These are phyloP conservation scores for Trametes versicolor DNA, from an alignment of 1,284 basidiomycete species.

Conservation along the genomic window DNA sequence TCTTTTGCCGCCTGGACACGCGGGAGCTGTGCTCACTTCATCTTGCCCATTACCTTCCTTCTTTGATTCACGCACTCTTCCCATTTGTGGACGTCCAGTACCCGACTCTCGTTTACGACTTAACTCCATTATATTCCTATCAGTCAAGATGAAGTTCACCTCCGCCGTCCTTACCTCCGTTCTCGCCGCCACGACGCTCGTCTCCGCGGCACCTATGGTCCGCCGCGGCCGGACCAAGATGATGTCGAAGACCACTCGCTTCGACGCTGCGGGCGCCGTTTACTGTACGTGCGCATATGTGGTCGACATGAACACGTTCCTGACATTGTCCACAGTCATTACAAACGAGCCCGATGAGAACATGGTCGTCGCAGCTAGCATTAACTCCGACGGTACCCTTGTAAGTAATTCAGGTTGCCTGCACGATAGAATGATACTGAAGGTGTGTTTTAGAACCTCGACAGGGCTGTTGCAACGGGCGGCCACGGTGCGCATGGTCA, in stretches of 20 bases:
- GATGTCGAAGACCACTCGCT: slow-evolving; percentile 22
- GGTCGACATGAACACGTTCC: neutral
- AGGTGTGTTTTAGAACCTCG: slow-evolving; percentile 25
- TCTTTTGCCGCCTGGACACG: slow-evolving; percentile 30
- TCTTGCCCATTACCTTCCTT: slow-evolving; percentile 23
- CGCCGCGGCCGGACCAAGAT: slow-evolving; percentile 26
- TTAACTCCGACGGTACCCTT: slow-evolving; percentile 35
- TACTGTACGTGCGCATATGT: slow-evolving; percentile 23
- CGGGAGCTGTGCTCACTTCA: slow-evolving; percentile 36
- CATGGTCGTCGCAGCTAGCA: slow-evolving; percentile 34
- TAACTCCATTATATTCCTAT: slow-evolving; percentile 1
- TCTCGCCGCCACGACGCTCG: slow-evolving; percentile 21
- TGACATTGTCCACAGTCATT: slow-evolving; percentile 28
- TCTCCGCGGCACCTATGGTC: slow-evolving; percentile 24
- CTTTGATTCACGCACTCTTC: neutral
- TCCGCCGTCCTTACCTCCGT: slow-evolving; percentile 24
- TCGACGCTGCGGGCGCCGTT: slow-evolving; percentile 29
- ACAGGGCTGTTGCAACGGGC: slow-evolving; percentile 45
- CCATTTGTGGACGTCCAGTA: neutral
- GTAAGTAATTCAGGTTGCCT: slow-evolving; percentile 11
- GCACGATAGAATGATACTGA: neutral
- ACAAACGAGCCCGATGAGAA: slow-evolving; percentile 39
- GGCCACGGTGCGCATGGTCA: slow-evolving; percentile 54
- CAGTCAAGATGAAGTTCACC: slow-evolving; percentile 33
- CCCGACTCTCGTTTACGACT: slow-evolving; percentile 22